Conservation (phyloP, 2,329 filamentous ascomycete genomes). For the Coleophoma eucalyptorum region DNA sequence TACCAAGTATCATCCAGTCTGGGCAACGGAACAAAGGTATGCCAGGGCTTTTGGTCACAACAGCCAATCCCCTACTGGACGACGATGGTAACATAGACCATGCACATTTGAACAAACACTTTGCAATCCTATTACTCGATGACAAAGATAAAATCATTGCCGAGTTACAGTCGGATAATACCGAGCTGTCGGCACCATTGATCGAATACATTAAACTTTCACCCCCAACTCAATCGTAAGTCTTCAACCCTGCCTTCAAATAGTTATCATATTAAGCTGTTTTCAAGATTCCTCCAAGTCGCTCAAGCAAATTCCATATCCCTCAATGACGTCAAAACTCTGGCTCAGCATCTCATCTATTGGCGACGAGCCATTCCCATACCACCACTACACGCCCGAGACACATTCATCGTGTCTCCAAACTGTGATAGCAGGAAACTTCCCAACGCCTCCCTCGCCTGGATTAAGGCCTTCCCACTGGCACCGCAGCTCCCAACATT, state of each 20-base stretch:
- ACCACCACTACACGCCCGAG: slow-evolving; percentile 81
- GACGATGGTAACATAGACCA: slow-evolving; percentile 66
- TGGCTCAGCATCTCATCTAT: slow-evolving; percentile 91
- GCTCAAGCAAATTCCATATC: slow-evolving; percentile 69
- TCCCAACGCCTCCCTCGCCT: slow-evolving; percentile 64
- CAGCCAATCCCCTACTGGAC: slow-evolving; percentile 70
- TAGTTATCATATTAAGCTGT: slow-evolving; percentile 25
- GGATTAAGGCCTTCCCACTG: slow-evolving; percentile 76
- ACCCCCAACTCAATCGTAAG: slow-evolving; percentile 57
- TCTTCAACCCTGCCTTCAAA: slow-evolving; percentile 22
- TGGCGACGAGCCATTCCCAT: slow-evolving; percentile 93
- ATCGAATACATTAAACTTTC: slow-evolving; percentile 78
- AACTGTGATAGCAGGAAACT: slow-evolving; percentile 78
- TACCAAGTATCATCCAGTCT: slow-evolving; percentile 43
- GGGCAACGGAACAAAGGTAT: slow-evolving; percentile 64
- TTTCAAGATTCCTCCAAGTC: slow-evolving; percentile 56
- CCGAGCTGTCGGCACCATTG: slow-evolving; percentile 72
- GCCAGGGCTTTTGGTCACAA: slow-evolving; percentile 81
- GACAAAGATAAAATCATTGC: slow-evolving; percentile 72
- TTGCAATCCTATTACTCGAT: slow-evolving; percentile 78
- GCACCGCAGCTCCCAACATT: slow-evolving; percentile 82
- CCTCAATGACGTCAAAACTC: slow-evolving; percentile 76
- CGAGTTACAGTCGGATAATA: slow-evolving; percentile 72
- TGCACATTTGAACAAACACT: slow-evolving; percentile 76
- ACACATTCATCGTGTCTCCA: slow-evolving; percentile 88